phyloP scores from a whole-genome alignment of 2,329 filamentous ascomycete genomes.

The Sclerotinia glacialis region DNA sequence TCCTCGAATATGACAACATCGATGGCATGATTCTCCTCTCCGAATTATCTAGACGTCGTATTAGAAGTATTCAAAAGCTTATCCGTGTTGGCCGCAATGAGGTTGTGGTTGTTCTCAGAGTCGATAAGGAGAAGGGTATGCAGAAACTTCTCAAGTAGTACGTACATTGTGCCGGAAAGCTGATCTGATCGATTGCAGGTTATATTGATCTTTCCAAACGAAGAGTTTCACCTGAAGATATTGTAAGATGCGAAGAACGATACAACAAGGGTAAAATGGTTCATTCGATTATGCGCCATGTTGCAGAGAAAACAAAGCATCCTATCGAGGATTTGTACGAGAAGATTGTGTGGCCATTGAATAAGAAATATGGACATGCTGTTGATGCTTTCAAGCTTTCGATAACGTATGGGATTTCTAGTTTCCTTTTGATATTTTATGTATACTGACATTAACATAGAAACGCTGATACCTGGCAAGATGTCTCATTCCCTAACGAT shows the following conservation, averaged over 20 bases:
- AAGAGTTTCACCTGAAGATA: constrained; percentile 94
- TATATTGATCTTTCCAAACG: constrained; percentile 99
- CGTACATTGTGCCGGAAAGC: not conserved
- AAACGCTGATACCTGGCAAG: constrained; percentile 94
- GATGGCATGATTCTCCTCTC: constrained; percentile 99
- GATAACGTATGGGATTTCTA: constrained; percentile 68
- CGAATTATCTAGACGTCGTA: constrained; percentile 96
- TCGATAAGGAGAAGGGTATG: constrained; percentile 96
- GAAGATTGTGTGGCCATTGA: constrained; percentile 92
- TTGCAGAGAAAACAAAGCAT: constrained; percentile 91
- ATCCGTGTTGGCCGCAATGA: constrained; percentile 98
- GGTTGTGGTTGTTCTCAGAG: constrained; percentile 95
- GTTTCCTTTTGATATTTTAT: constrained; percentile 1
- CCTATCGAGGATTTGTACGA: constrained; percentile 96
- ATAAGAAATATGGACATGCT: constrained; percentile 95
- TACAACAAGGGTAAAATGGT: constrained; percentile 99
- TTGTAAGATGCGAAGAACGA: constrained; percentile 96
- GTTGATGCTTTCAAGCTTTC: constrained; percentile 99
- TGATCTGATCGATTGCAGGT: constrained; percentile 46
- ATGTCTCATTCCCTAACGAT: constrained; percentile 83
- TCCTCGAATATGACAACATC: constrained; percentile 99
- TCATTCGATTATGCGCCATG: constrained; percentile 97
- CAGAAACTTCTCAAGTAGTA: not conserved
- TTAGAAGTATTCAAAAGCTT: constrained; percentile 97
- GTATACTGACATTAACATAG: constrained; percentile 45